These are phyloP conservation scores for Taiozyma sp. DNA, from an alignment of 1,139 yeast genomes.

Conservation along the genomic window DNA sequence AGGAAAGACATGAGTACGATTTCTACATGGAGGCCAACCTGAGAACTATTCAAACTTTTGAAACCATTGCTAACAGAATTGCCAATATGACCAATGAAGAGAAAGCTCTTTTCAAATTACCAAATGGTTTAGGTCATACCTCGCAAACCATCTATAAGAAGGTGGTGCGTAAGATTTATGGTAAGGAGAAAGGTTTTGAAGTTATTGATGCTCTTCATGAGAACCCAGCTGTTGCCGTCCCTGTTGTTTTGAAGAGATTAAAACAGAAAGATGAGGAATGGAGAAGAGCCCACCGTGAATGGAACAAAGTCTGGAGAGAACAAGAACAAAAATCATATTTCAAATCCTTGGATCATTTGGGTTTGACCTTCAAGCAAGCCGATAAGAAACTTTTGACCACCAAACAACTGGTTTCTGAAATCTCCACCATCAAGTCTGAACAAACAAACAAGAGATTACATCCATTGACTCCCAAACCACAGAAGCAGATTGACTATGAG, in stretches of 20 bases:
- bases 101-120: slow-evolving; percentile 76
- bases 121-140: slow-evolving; percentile 90
- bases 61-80: slow-evolving; percentile 90
- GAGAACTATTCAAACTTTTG: slow-evolving; percentile 91
- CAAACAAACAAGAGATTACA: slow-evolving; percentile 72
- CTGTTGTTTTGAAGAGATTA: slow-evolving; percentile 82
- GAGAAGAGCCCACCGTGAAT: slow-evolving; percentile 97
- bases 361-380: slow-evolving; percentile 92
- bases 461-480: slow-evolving; percentile 82
- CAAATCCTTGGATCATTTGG: slow-evolving; percentile 91
- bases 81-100: slow-evolving; percentile 92
- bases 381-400: slow-evolving; percentile 90
- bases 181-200: slow-evolving; percentile 91
- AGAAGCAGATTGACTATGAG: slow-evolving; percentile 67
- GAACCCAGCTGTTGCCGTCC: slow-evolving; percentile 92
- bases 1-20: slow-evolving; percentile 96
- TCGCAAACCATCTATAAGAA: slow-evolving; percentile 89
- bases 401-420: slow-evolving; percentile 85
- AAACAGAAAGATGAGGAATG: slow-evolving; percentile 99
- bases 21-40: slow-evolving; percentile 92
- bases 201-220: slow-evolving; percentile 95
- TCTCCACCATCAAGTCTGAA: slow-evolving; percentile 87
- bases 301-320: slow-evolving; percentile 99
- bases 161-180: slow-evolving; percentile 87
- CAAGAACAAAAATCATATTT: slow-evolving; percentile 92